phyloP scores from a whole-genome alignment of 108 stramenopile species.

The Skeletonema marinoi region DNA sequence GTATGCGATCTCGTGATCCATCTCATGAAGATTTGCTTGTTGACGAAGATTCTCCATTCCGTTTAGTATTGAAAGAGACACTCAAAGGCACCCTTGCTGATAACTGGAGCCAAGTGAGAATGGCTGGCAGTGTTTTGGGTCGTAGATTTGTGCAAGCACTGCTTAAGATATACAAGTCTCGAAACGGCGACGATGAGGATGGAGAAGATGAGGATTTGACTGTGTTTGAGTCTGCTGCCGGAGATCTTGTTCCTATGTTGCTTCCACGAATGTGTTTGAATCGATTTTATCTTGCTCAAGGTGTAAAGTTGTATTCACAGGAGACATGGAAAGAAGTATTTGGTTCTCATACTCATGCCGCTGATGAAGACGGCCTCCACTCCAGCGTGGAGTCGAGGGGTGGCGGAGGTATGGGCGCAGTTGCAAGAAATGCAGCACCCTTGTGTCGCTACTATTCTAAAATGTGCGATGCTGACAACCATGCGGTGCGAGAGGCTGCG shows the following conservation, averaged over 20 bases:
- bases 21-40: constrained; percentile 32
- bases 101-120: constrained; percentile 98
- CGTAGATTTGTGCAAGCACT: constrained; percentile 81
- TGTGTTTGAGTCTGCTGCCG: constrained; percentile 38
- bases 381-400: constrained; percentile 23
- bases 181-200: constrained; percentile 13
- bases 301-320: constrained; percentile 93
- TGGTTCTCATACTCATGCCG: constrained; percentile 18
- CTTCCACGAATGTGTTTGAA: constrained; percentile 97
- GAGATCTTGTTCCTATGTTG: constrained; percentile 60
- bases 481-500: constrained; percentile 95
- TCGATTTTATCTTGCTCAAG: constrained; percentile 96
- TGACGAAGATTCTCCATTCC: constrained; percentile 40
- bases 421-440: constrained; percentile 80
- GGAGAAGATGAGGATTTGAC: constrained; percentile 33
- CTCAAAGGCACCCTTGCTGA: constrained; percentile 75
- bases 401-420: constrained; percentile 71
- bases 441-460: constrained; percentile 91
- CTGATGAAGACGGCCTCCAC: constrained; percentile 17
- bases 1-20: constrained; percentile 19
- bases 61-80: constrained; percentile 36
- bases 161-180: constrained; percentile 27
- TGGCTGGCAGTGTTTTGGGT: constrained; percentile 91
- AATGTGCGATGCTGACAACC: constrained; percentile 93
- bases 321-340: constrained; percentile 93